Base-by-base conservation (phyloP, 805 yeast species). In the Ogataea paradorogensis region DNA sequence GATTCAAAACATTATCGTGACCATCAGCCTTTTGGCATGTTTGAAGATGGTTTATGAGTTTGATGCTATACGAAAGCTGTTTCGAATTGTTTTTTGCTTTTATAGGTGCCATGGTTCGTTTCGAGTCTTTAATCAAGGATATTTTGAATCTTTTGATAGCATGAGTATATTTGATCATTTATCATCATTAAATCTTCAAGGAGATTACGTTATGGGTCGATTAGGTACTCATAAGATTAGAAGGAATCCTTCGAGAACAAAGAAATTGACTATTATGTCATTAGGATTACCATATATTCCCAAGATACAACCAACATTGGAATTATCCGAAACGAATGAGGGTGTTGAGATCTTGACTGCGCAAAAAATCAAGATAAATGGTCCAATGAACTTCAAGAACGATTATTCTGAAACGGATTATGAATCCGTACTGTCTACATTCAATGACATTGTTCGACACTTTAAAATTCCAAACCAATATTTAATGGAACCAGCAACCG, bases 151-250 rank as follows among this genome's bases (percentile, higher is more conserved):
- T 7, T 23, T 40, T 9, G 29, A 38, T 9, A 33, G 33, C 7
- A 43, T 31, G 7, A 35, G 46, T 20, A 30, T 43, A 21, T n/a
- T 50, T 20, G 36, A 40, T 18, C 52, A 48, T 33, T 38, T 58
- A 20, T 48, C 55, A n/a, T 44, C 46, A 1, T 30, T 48, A 5
- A 18, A 40, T 5, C 15, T 47, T 9, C 10, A 15, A 13, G 58
- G 59, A 7, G 61, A 58, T 37, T 58, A 58, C 41, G 15, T 59
- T 3, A 36, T 46, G 18, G 63, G 63, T 9, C 41, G 45, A 20
- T 26, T 52, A 28, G 61, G 61, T 9, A 48, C 46, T 9, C 27
- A 22, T 18, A 45, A 40, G 43, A 33, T 55, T 3, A 49, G 55
- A 32, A 32, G 50, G 9, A 26, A 35, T 7, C 30, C 33, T 18